A percentile compares a stretch with the other conserved stretches of the same genome.
Evolutionary conservation across 352 stramenopile species (phyloP).

Genomic region (Phytopythium litorale): DNA sequence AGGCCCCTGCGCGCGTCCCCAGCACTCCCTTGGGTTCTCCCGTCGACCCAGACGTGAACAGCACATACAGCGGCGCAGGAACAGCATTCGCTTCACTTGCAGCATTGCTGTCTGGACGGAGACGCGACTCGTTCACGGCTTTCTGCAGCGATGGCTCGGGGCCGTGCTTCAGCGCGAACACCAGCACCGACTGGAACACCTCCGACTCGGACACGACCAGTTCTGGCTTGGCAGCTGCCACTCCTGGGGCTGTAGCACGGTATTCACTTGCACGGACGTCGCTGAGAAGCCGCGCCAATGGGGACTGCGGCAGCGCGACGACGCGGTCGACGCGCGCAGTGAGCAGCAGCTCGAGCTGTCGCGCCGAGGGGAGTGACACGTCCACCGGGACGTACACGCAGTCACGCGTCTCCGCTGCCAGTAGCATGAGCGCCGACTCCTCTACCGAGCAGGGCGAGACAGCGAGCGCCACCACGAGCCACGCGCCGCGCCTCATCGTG

Average conservation of each 20-base stretch:
- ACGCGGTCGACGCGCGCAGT: slow-evolving; percentile 19
- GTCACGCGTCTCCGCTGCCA: slow-evolving; percentile 18
- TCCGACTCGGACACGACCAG: background rate
- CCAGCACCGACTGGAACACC: slow-evolving; percentile 18
- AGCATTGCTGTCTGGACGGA: background rate
- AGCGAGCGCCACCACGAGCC: slow-evolving; percentile 35
- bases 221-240: background rate
- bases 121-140: background rate
- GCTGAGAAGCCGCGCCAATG: slow-evolving; percentile 16
- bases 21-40: slow-evolving; percentile 39
- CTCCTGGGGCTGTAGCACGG: background rate
- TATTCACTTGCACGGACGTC: background rate
- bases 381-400: slow-evolving; percentile 54
- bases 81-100: background rate
- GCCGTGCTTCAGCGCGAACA: slow-evolving; percentile 9
- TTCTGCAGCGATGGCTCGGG: background rate
- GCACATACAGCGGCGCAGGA: slow-evolving; percentile 36
- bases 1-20: slow-evolving; percentile 34
- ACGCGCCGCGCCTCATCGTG: background rate
- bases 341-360: slow-evolving; percentile 26
- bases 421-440: slow-evolving; percentile 39
- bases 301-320: slow-evolving; percentile 21
- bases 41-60: slow-evolving; percentile 62
- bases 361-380: slow-evolving; percentile 17
- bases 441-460: slow-evolving; percentile 39